Evolutionary conservation across 345 rosid species (phyloP), one percentile per base, ranked within the genome.

Genomic region (Citrus unshiu): DNA sequence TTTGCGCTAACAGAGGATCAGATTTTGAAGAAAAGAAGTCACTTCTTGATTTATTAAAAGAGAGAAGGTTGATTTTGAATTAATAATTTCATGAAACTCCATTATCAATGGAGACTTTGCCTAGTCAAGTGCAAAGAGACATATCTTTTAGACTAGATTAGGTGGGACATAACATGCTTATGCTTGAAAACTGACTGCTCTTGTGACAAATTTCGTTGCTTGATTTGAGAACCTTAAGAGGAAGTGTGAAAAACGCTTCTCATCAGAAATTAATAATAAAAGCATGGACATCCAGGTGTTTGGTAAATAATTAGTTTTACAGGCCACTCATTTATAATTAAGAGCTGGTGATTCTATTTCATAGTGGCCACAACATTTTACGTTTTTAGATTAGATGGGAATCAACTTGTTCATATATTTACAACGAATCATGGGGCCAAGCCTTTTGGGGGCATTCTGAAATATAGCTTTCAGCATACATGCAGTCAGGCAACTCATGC

Each of bases 11-110:
- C 64, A 57, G 46, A 56, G 1, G 63, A 59, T 74, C 68, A 60
- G 37, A 74, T 74, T 72, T 73, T 24, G n/a, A 73, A 73, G 68
- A 60, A 40, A 43, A 74, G 12, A 40, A 27, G 77, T 59, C 24
- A 12, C 29, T 68, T 40, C 58, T 61, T 61, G 39, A 74, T n/a
- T 58, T 61, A 25, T 61, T 43, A 39, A 40, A 37, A 8, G 56
- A 25, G 51, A 35, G 32, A 34, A n/a, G 37, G 24, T 37, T 61
- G 34, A 74, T 40, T 39, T 60, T 7, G 63, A 30, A 34, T 72
- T 30, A 35, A 24, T 37, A 13, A 59, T 60, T 62, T 24, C 66
- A 39, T 22, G 9, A 57, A 6, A 51, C 12, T 49, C 74, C 61
- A 29, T 49, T 24, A 70, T 70, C 25, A 49, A 51, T 29, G 24